Percentiles rank a stretch among this genome's conserved stretches.
Evolutionary conservation across 345 rosid genomes (phyloP).

Genomic region (Eucalyptus albens): DNA sequence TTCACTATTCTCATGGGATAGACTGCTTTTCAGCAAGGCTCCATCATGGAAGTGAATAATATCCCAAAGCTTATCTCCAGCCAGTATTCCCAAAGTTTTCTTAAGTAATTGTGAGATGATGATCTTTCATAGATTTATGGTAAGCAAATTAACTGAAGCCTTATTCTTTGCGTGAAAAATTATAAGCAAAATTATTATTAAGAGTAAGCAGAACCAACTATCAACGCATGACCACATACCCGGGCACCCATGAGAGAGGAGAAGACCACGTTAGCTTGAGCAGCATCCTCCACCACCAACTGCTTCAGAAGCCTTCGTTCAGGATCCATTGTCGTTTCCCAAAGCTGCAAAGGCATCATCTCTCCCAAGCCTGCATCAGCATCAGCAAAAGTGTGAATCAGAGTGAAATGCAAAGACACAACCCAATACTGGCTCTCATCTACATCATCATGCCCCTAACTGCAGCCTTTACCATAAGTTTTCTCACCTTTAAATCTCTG

Average conservation of each 20-base stretch:
- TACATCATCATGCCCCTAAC: not conserved
- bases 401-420: not conserved
- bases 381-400: not conserved
- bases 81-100: not conserved
- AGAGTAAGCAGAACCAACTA: not conserved
- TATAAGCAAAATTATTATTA: not conserved
- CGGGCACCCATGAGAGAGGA: conserved; percentile 93
- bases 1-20: not conserved
- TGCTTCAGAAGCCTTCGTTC: conserved; percentile 72
- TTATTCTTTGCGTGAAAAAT: not conserved
- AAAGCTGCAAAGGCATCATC: conserved; percentile 96
- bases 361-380: conserved; percentile 76
- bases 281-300: conserved; percentile 73
- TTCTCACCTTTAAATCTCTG: conserved; percentile 92
- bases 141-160: not conserved
- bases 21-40: not conserved
- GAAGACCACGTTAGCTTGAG: conserved; percentile 59
- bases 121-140: not conserved
- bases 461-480: not conserved
- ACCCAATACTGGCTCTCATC: not conserved
- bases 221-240: conserved; percentile 18
- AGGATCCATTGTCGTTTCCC: conserved; percentile 98
- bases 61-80: not conserved
- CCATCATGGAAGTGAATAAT: not conserved
- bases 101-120: not conserved